Percentiles rank a stretch among this genome's conserved stretches.
Evolutionary conservation across 1,139 yeast genomes (phyloP).

Genomic region (Zygotorulaspora mrakii): DNA sequence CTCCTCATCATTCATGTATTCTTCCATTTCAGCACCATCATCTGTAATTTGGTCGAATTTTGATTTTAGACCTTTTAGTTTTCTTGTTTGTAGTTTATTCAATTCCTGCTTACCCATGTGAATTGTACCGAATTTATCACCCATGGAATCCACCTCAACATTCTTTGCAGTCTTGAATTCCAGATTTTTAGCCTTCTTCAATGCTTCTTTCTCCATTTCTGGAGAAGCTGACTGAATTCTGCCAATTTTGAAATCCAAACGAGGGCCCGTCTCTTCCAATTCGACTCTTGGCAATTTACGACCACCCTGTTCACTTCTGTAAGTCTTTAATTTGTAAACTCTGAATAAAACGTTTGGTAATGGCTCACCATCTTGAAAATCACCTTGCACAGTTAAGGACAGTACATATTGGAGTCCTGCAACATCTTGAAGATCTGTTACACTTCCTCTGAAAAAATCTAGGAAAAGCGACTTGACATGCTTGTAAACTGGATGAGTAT

Average conservation of each 20-base stretch:
- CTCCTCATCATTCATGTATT: conserved; percentile 42
- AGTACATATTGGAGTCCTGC: conserved; percentile 92
- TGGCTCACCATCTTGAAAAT: conserved; percentile 66
- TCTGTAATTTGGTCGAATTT: conserved; percentile 75
- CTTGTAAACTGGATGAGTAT: conserved; percentile 78
- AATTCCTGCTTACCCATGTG: conserved; percentile 96
- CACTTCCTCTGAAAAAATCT: conserved; percentile 89
- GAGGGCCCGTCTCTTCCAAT: conserved; percentile 92
- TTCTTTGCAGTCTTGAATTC: conserved; percentile 86
- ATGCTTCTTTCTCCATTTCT: conserved; percentile 88
- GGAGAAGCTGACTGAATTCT: conserved; percentile 81
- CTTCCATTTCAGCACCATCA: conserved; percentile 43
- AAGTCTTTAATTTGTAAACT: conserved; percentile 82
- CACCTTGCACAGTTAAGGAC: conserved; percentile 73
- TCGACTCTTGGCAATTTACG: conserved; percentile 85
- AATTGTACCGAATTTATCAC: conserved; percentile 94
- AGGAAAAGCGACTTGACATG: conserved; percentile 84
- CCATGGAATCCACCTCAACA: conserved; percentile 79
- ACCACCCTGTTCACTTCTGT: conserved; percentile 64
- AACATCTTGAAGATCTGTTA: conserved; percentile 80
- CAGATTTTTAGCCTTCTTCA: conserved; percentile 74
- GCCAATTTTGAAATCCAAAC: conserved; percentile 89
- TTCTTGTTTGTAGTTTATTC: conserved; percentile 85
- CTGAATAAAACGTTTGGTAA: conserved; percentile 84
- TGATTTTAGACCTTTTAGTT: conserved; percentile 96